Evolutionary conservation across 371 early-diverging fungal genomes (phyloP), one percentile per base, ranked within the genome.

Genomic region (Actinomucor elegans): DNA sequence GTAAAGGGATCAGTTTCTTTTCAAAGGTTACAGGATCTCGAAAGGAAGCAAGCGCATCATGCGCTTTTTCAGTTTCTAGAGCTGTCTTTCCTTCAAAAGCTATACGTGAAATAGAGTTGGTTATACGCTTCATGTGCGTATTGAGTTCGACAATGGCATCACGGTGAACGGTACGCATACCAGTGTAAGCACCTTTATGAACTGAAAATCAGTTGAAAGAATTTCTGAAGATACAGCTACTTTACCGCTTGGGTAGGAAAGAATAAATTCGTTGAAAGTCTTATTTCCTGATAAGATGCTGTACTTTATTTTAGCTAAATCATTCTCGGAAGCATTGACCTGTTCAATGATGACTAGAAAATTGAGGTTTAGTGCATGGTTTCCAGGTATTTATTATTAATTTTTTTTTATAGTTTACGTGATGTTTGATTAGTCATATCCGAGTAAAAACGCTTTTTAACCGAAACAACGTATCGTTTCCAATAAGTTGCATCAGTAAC

Each of bases 181-280:
- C 71, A 2, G 83, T 83, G 40, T 83, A 83, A 8, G 81, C 78
- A 17, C 78, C 81, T 77, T 28, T 41, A 24, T 36, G n/a, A n/a
- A n/a, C n/a, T n/a, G n/a, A n/a, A n/a, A n/a, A n/a, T 33, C n/a
- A 12, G 4, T 37, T 23, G 12, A 28, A 2, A 8, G 15, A 15
- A 8, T 4, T n/a, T 14, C n/a, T n/a, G n/a, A n/a, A n/a, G n/a
- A n/a, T 37, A 3, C 20, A 3, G 37, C 20, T 35, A 9, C 17
- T 14, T 59, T 65, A 69, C 75, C 75, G 52, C 77, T 60, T 10
- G 77, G 77, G 45, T 64, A 67, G 8, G 61, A 55, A 1, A 68
- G 35, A 23, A 73, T 57, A 45, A 76, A 76, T 3, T 68, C 66
- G 21, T 73, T 68, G 17, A 61, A 68, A 5, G 48, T 24, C 4